Conservation (phyloP, 2,329 filamentous ascomycete genomes). For the Ceratocystis diversiconidia region DNA sequence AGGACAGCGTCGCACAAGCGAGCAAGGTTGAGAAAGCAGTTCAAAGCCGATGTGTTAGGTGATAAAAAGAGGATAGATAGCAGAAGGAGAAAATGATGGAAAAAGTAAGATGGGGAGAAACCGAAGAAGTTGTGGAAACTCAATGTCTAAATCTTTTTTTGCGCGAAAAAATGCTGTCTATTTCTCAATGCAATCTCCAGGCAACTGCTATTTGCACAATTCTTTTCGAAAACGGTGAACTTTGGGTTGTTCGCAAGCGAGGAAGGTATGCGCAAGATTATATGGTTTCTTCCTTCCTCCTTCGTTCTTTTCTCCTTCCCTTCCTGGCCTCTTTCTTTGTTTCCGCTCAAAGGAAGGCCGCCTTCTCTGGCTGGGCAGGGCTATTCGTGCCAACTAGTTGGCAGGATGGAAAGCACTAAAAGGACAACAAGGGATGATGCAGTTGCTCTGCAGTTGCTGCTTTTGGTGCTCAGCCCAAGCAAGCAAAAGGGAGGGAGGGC, state of each 20-base stretch:
- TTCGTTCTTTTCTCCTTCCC: neutral
- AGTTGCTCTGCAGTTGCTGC: neutral
- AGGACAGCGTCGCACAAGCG: neutral
- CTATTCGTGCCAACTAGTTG: neutral
- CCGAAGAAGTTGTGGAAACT: neutral
- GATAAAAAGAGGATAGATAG: neutral
- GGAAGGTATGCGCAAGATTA: constrained; percentile 8
- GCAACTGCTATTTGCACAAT: constrained; percentile 4
- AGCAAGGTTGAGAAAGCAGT: neutral
- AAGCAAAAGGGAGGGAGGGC: neutral
- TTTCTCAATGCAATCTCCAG: constrained; percentile 1
- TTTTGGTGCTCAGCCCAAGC: constrained; percentile 3
- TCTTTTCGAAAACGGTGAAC: neutral
- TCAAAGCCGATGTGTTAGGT: neutral
- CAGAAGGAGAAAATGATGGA: neutral
- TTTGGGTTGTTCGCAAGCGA: neutral
- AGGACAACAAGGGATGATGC: neutral
- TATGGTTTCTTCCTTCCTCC: constrained; percentile 5
- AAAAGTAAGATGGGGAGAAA: neutral
- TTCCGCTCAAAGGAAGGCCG: neutral
- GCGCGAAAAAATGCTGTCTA: constrained; percentile 4
- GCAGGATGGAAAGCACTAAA: neutral
- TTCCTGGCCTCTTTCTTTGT: neutral
- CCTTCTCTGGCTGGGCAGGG: neutral
- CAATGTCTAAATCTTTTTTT: neutral